These are phyloP conservation scores for Pythium folliculosum DNA, from an alignment of 352 stramenopile genomes.

Conservation along the genomic window DNA sequence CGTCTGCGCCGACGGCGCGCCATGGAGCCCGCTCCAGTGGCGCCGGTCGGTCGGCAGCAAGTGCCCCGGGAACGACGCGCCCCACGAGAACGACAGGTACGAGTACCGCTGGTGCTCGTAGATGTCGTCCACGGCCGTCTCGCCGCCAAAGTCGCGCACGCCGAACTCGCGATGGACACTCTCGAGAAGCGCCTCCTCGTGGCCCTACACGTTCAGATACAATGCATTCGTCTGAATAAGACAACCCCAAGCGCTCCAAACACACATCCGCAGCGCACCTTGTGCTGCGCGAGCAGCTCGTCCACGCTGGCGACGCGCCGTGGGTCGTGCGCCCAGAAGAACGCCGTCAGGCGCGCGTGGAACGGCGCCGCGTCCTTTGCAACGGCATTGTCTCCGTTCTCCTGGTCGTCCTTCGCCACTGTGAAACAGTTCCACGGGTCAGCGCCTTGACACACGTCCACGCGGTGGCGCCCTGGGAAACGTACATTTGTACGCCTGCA, in stretches of 20 bases:
- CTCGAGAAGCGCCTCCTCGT: slow-evolving; percentile 64
- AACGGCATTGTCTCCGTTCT: not conserved
- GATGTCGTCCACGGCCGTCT: slow-evolving; percentile 68
- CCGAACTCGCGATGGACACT: slow-evolving; percentile 61
- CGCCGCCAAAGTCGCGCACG: slow-evolving; percentile 68
- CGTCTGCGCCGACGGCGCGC: slow-evolving; percentile 60
- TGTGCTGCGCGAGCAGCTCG: slow-evolving; percentile 47
- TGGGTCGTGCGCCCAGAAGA: slow-evolving; percentile 79
- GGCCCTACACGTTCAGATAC: slow-evolving; percentile 28
- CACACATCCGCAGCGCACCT: slow-evolving; percentile 22
- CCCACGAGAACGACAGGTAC: slow-evolving; percentile 76
- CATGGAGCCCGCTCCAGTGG: slow-evolving; percentile 57
- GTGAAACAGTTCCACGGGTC: not conserved
- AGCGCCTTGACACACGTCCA: no score
- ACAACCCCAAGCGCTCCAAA: not conserved
- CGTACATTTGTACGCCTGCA: slow-evolving; percentile 10
- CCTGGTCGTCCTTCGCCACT: not conserved
- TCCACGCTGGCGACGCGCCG: slow-evolving; percentile 65
- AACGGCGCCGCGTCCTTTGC: not conserved
- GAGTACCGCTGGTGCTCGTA: slow-evolving; percentile 87
- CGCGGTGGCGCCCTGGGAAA: not conserved
- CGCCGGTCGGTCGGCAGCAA: slow-evolving; percentile 67
- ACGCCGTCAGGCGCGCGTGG: slow-evolving; percentile 49
- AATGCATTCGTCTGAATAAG: no score
- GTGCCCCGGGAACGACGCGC: slow-evolving; percentile 66